These are phyloP conservation scores for Ceratobasidium sp. DNA, from an alignment of 1,284 basidiomycete genomes.

Conservation along the genomic window DNA sequence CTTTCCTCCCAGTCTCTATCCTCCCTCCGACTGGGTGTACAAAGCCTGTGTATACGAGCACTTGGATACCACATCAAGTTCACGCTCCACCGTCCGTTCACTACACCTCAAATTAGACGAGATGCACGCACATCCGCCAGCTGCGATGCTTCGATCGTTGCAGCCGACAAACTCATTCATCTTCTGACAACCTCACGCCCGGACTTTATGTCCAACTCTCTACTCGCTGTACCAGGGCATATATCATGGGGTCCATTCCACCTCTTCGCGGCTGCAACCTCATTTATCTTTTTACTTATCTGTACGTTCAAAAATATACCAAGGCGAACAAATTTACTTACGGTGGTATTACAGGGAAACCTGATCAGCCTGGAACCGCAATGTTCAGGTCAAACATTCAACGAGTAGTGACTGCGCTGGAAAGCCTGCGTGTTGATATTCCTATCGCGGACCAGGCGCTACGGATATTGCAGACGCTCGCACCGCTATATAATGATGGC, in stretches of 20 bases:
- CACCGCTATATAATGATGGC: slow-evolving; percentile 70
- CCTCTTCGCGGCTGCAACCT: slow-evolving; percentile 82
- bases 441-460: slow-evolving; percentile 74
- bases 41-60: slow-evolving; percentile 75
- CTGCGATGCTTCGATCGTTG: slow-evolving; percentile 71
- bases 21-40: slow-evolving; percentile 69
- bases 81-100: slow-evolving; percentile 78
- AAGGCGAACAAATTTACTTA: not conserved
- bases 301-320: slow-evolving; percentile 48
- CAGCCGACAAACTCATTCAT: slow-evolving; percentile 75
- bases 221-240: slow-evolving; percentile 74
- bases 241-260: slow-evolving; percentile 83
- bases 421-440: slow-evolving; percentile 62
- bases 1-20: slow-evolving; percentile 61
- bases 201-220: slow-evolving; percentile 70
- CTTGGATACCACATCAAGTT: slow-evolving; percentile 81
- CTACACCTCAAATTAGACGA: slow-evolving; percentile 48
- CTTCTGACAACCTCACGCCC: slow-evolving; percentile 72
- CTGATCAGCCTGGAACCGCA: slow-evolving; percentile 73
- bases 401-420: slow-evolving; percentile 68
- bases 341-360: slow-evolving; percentile 53
- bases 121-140: slow-evolving; percentile 61
- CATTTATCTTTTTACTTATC: slow-evolving; percentile 82
- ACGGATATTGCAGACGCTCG: slow-evolving; percentile 68
- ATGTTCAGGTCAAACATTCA: slow-evolving; percentile 74